Percentiles rank a stretch among this genome's conserved stretches.
Evolutionary conservation across 805 yeast genomes (phyloP).

Genomic region (Monosporozyma siamensis): DNA sequence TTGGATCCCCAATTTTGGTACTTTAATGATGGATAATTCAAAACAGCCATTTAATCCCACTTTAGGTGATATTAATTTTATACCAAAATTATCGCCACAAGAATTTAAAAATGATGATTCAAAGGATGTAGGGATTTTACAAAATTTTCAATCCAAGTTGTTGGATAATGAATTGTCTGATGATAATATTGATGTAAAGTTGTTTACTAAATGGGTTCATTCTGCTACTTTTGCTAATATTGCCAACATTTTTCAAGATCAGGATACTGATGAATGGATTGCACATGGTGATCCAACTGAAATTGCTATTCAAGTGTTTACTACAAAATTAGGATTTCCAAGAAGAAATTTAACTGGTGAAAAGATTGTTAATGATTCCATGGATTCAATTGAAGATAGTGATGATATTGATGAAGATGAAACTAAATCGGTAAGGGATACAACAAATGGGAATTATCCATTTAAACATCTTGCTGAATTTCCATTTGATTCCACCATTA

Average conservation of each 20-base stretch:
- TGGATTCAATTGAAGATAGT: not conserved
- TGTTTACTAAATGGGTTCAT: constrained; percentile 43
- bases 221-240: constrained; percentile 74
- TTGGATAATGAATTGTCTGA: constrained; percentile 11
- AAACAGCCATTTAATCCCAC: constrained; percentile 84
- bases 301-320: constrained; percentile 75
- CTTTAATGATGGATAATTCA: constrained; percentile 50
- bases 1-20: constrained; percentile 76
- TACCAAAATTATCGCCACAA: constrained; percentile 51
- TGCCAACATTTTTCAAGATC: constrained; percentile 50
- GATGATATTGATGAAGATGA: constrained; percentile 15
- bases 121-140: constrained; percentile 25
- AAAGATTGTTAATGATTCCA: constrained; percentile 1
- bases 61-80: constrained; percentile 82
- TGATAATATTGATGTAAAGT: constrained; percentile 11
- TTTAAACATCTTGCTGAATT: constrained; percentile 55
- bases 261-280: constrained; percentile 46
- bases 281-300: constrained; percentile 89
- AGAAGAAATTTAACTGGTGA: constrained; percentile 38
- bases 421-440: too few species aligned
- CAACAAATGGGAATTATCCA: constrained; percentile 39
- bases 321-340: constrained; percentile 45
- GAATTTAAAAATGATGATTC: constrained; percentile 24
- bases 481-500: constrained; percentile 71
- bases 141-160: constrained; percentile 17